Base-by-base conservation (phyloP, 352 stramenopile species). In the Pythium biforme region DNA sequence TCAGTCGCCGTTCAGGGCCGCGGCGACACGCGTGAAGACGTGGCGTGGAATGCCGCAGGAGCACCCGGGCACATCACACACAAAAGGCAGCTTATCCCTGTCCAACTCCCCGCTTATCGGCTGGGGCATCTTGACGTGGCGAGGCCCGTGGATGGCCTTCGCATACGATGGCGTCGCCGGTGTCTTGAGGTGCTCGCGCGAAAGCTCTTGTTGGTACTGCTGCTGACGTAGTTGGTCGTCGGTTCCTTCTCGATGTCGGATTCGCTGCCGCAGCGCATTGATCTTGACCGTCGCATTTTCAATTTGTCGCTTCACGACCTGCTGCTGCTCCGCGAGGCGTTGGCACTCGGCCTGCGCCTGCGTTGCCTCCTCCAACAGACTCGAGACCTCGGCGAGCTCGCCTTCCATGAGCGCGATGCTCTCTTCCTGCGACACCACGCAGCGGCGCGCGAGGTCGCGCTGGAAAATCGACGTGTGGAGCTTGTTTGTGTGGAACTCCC, bases 1-100 rank as follows among this genome's bases (percentile, higher is more conserved):
- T 70, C 48, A 79, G 4, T 89, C 79, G 20, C 78, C 77, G 47
- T 89, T 89, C 22, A 89, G 52, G 17, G 57, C 70, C 17, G 72
- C 68, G 14, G 61, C 75, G 5, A 84, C 74, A 15, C 79, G 75
- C 17, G 81, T 51, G 34, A 88, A 88, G 17, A 89, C 80, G 54
- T 88, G 70, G 25, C 80, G 74, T 33, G 80, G 77, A 40, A 89
- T 83, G 4, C 76, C 80, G 22, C 80, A 89, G 12, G 25, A 55
- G 45, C 77, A 89, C 2, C 74, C 77, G 17, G 74, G 65, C 4
- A 81, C 70, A 62, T 83, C 77, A 59, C 80, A 89, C 9, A 89
- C 77, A 46, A 64, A 78, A 1, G 62, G 62, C 5, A 52, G 64
- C 12, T 62, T n/a, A n/a, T n/a, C 31, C 15, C 8, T 43, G 26